A percentile compares a stretch with the other conserved stretches of the same genome.
Conservation (phyloP, 805 yeast genomes). For the Nakazawaea wyomingensis region DNA sequence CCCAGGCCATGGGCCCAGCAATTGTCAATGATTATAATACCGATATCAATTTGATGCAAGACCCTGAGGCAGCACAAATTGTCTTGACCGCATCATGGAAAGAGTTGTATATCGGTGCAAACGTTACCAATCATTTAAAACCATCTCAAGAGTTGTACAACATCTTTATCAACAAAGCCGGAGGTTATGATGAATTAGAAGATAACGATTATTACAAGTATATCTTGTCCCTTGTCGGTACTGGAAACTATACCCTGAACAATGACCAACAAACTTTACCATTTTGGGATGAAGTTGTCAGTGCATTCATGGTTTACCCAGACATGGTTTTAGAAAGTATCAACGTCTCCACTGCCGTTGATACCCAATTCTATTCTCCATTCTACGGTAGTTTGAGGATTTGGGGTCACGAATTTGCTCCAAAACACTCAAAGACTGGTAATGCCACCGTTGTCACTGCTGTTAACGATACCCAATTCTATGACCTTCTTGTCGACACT, state of each 20-base stretch:
- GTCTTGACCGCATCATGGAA: constrained; percentile 37
- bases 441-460: constrained; percentile 31
- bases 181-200: constrained; percentile 24
- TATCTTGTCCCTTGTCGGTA: constrained; percentile 23
- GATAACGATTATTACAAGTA: constrained; percentile 25
- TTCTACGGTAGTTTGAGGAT: constrained; percentile 36
- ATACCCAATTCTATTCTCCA: constrained; percentile 35
- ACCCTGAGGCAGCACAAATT: constrained; percentile 41
- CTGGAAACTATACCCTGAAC: constrained; percentile 22
- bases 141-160: constrained; percentile 35
- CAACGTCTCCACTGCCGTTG: constrained; percentile 30
- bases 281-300: constrained; percentile 39
- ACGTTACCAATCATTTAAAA: constrained; percentile 34
- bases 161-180: constrained; percentile 30
- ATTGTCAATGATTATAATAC: constrained; percentile 34
- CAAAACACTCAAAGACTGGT: constrained; percentile 26
- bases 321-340: constrained; percentile 27
- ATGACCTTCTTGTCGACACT: constrained; percentile 26
- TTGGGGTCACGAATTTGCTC: constrained; percentile 33
- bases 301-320: constrained; percentile 32
- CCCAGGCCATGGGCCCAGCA: constrained; percentile 27
- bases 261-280: constrained; percentile 32
- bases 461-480: constrained; percentile 27
- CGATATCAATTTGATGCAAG: constrained; percentile 38
- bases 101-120: constrained; percentile 33